These are phyloP conservation scores for Crithidia sp. DNA, from an alignment of 208 protist genomes.

Conservation along the genomic window DNA sequence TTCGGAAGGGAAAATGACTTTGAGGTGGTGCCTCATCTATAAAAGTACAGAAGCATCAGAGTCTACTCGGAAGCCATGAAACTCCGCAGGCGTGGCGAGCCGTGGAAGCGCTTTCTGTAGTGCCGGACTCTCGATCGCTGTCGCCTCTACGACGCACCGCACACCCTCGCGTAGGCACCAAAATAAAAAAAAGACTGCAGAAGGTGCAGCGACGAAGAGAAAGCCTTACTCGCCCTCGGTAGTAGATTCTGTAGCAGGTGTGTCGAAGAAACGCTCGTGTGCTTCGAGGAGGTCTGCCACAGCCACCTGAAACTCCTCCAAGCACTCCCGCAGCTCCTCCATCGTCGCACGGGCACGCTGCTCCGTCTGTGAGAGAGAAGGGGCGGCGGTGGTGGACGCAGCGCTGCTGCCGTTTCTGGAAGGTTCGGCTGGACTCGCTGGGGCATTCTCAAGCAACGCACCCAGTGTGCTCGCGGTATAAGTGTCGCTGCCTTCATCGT, in stretches of 20 bases:
- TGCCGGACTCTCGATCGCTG: too few species aligned
- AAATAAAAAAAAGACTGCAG: background rate
- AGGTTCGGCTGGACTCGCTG: background rate
- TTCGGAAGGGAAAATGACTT: too few species aligned
- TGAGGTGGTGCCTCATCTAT: too few species aligned
- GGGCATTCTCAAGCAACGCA: conserved; percentile 37
- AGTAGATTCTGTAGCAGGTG: background rate
- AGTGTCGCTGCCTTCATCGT: background rate
- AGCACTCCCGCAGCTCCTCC: conserved; percentile 48
- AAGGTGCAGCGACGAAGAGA: conserved; percentile 17
- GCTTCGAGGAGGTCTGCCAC: conserved; percentile 81
- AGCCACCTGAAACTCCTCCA: conserved; percentile 78
- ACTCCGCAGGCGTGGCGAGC: too few species aligned
- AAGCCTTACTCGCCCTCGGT: background rate
- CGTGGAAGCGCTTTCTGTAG: too few species aligned
- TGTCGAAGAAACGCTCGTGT: conserved; percentile 77
- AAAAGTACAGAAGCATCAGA: too few species aligned
- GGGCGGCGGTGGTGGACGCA: background rate
- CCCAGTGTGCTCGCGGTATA: conserved; percentile 18
- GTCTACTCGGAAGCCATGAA: too few species aligned
- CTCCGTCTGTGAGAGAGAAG: conserved; percentile 38
- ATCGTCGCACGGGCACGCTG: conserved; percentile 46
- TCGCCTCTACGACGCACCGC: too few species aligned
- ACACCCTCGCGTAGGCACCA: too few species aligned
- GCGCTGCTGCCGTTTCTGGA: too few species aligned